Base-by-base conservation (phyloP, 257 asterid species). In the Solanum clarkiae region DNA sequence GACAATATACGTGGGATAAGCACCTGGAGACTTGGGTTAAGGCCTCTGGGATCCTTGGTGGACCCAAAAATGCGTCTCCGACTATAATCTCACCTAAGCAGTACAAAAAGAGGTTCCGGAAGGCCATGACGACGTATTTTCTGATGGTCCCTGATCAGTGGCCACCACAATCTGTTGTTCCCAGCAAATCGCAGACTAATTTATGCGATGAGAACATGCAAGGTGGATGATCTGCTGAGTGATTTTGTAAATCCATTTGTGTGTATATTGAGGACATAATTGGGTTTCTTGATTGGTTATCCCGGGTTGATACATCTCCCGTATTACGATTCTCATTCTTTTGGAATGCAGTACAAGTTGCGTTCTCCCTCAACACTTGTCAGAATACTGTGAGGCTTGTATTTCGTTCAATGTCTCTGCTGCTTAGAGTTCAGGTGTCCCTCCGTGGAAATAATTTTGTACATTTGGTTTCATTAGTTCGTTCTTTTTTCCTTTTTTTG, bases 1-100 rank as follows among this genome's bases (percentile, higher is more conserved):
- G 98, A 88, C 98, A 97, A 84, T 94, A 97, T 82, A 97, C 99
- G 8, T 94, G 98, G 99, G 99, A 97, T 91, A 97, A 97, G 89
- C 98, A 97, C 90, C 93, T 95, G 8, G 99, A 95, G 83, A 94
- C 97, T 3, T 97, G 99, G 99, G 98, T 95, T 22, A 95, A 97
- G 90, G 93, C 98, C 44, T 88, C 98, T 0, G 98, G 99, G 44
- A 95, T 97, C 81, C 99, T 97, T 44, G 99, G 99, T 14, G 98
- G 99, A 15, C 94, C 95, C 82, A 97, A 91, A 87, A 94, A 95
- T 71, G 90, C 94, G 8, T 80, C 93, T 0, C 99, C 99, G 20
- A 97, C 98, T 0, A 96, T 97, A 63, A 97, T 97, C 55, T 97
- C 99, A 22, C 98, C 98, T 2, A 92, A 91, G 86, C 98, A 97